Conservation (phyloP, 179 eudicot genomes). For the Spinacia oleracea region DNA sequence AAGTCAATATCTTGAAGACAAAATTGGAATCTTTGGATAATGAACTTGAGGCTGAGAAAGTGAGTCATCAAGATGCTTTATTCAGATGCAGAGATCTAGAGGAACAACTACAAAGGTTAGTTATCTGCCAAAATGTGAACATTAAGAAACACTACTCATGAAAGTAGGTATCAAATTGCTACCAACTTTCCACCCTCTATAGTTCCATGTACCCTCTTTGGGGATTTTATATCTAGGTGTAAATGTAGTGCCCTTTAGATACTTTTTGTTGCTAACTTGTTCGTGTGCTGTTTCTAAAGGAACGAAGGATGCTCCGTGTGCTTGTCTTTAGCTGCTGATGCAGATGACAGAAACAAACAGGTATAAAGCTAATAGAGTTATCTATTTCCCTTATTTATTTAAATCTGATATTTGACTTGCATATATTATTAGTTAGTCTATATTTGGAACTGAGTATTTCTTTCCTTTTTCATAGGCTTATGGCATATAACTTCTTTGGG, state of each 20-base stretch:
- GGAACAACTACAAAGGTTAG: conserved; percentile 85
- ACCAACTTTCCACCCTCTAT: neutral
- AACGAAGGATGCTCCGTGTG: conserved; percentile 49
- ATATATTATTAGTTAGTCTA: neutral
- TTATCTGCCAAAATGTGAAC: neutral
- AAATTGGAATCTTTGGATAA: conserved; percentile 54
- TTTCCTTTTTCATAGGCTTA: neutral
- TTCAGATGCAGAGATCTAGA: conserved; percentile 70
- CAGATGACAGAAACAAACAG: conserved; percentile 60
- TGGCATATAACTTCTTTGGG: neutral
- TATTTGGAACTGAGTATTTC: neutral
- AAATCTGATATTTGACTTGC: neutral
- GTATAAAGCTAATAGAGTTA: conserved; percentile 25
- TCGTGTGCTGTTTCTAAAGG: conserved; percentile 33
- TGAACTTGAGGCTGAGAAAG: conserved; percentile 76
- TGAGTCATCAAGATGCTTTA: conserved; percentile 63
- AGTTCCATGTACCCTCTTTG: neutral
- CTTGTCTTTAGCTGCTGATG: conserved; percentile 45
- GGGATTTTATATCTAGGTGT: neutral
- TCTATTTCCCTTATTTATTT: neutral
- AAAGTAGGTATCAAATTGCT: neutral
- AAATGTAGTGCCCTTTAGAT: neutral
- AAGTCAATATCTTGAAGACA: conserved; percentile 52
- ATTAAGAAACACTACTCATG: neutral
- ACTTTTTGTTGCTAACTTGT: conserved; percentile 11